A percentile compares a stretch with the other conserved stretches of the same genome.
Evolutionary conservation across 768 basidiomycete species (phyloP).

Genomic region (Wakefieldia striispora): DNA sequence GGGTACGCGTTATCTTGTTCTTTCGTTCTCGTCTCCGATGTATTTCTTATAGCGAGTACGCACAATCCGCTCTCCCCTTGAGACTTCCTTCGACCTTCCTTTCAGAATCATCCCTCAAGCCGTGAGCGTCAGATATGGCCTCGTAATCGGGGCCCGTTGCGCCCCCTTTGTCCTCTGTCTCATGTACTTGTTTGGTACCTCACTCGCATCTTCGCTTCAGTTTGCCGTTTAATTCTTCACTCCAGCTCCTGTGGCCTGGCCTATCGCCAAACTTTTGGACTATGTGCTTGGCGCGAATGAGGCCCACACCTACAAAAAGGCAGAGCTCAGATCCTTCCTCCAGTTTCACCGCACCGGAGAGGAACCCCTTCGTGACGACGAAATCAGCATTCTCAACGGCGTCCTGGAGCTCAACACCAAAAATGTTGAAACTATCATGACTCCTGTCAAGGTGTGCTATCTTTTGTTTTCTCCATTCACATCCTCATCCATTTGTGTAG

Average conservation of each 20-base stretch:
- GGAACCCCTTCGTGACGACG: slow-evolving; percentile 74
- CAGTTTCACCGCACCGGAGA: slow-evolving; percentile 77
- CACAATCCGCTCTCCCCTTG: slow-evolving; percentile 1
- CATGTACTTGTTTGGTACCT: slow-evolving; percentile 60
- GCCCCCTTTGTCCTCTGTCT: slow-evolving; percentile 70
- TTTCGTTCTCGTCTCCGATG: not conserved
- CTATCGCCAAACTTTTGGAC: slow-evolving; percentile 73
- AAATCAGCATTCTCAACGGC: slow-evolving; percentile 78
- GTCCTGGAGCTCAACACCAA: slow-evolving; percentile 78
- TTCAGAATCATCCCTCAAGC: slow-evolving; percentile 70
- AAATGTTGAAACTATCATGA: slow-evolving; percentile 78
- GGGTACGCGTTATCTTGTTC: not conserved
- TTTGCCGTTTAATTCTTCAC: not conserved
- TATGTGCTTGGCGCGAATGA: slow-evolving; percentile 73
- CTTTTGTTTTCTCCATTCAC: too few relatives aligned
- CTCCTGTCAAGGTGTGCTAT: slow-evolving; percentile 59
- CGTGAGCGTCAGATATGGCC: slow-evolving; percentile 75
- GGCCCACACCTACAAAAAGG: slow-evolving; percentile 77
- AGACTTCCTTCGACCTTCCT: not conserved
- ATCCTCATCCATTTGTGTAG: slow-evolving; percentile 15
- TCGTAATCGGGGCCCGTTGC: slow-evolving; percentile 75
- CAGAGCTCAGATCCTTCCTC: slow-evolving; percentile 74
- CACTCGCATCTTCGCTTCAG: not conserved
- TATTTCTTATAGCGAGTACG: slow-evolving; percentile 26
- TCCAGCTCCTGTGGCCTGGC: slow-evolving; percentile 74